phyloP scores from a whole-genome alignment of 371 early-diverging fungal genomes.

The Saksenaea oblongispora region DNA sequence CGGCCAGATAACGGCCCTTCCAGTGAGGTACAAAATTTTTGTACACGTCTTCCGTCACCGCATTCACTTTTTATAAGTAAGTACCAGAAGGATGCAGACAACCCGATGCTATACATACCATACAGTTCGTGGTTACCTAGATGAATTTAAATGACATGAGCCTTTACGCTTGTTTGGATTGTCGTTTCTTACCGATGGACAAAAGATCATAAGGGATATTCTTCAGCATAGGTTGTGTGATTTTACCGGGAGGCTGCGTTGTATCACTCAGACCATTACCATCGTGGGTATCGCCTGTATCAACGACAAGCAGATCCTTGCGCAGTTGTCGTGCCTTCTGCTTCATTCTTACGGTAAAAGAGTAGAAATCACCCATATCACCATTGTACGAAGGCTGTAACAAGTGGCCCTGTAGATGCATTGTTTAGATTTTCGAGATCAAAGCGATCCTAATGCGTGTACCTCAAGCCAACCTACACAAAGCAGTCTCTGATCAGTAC shows the following conservation, averaged over 20 bases:
- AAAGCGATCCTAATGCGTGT: neutral
- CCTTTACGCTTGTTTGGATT: neutral
- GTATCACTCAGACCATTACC: constrained; percentile 57
- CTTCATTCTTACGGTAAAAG: constrained; percentile 55
- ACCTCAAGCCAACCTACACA: constrained; percentile 44
- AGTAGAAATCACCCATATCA: constrained; percentile 60
- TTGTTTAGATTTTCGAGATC: neutral
- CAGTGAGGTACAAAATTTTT: constrained; percentile 52
- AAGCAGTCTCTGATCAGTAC: neutral
- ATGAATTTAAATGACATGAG: neutral
- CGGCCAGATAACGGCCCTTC: constrained; percentile 55
- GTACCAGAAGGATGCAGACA: neutral
- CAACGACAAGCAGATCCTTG: constrained; percentile 60
- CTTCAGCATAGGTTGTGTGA: constrained; percentile 50
- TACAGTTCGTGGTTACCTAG: constrained; percentile 67
- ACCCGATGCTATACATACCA: constrained; percentile 12
- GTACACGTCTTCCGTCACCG: constrained; percentile 31
- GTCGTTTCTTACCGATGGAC: constrained; percentile 31
- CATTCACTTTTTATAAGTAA: constrained; percentile 22
- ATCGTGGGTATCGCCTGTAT: constrained; percentile 58
- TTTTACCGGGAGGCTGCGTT: constrained; percentile 36
- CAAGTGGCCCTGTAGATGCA: constrained; percentile 32
- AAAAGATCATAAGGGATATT: constrained; percentile 52
- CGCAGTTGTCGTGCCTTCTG: constrained; percentile 41
- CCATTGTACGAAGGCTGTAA: constrained; percentile 48